A percentile compares a stretch with the other conserved stretches of the same genome.
These are phyloP conservation scores for Alisma plantagoaquatica DNA, from an alignment of 106 monocot species.

Conservation along the genomic window DNA sequence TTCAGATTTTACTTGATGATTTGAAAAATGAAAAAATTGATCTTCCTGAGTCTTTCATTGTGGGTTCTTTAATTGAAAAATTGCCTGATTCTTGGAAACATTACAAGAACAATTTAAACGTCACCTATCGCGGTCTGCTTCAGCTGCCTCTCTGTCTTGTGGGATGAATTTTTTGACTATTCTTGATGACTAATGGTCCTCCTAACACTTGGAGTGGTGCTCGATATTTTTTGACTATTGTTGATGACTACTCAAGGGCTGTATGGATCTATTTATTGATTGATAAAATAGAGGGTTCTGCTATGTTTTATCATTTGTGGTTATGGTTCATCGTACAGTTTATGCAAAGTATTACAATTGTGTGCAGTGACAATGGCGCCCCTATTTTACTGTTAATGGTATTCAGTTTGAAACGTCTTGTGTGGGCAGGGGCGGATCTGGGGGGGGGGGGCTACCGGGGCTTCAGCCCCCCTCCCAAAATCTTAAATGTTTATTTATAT, in stretches of 20 bases:
- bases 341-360: neutral
- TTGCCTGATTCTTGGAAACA: no score
- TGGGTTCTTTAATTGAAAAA: no score
- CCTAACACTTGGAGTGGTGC: neutral
- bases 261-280: constrained; percentile 4
- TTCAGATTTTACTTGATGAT: no score
- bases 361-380: neutral
- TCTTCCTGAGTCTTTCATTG: no score
- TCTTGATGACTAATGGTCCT: neutral
- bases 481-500: no score
- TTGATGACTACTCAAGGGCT: constrained; percentile 1
- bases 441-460: no score
- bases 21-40: no score
- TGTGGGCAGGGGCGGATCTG: no score
- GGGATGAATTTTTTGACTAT: neutral
- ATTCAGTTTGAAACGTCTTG: no score
- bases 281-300: neutral
- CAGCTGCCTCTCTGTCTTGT: neutral
- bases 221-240: constrained; percentile 1
- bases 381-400: neutral
- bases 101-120: no score
- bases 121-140: neutral
- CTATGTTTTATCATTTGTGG: neutral
- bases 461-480: no score
- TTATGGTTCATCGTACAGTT: neutral